phyloP scores from a whole-genome alignment of 1,284 basidiomycete species.

The Cryptococcus neoformans region DNA sequence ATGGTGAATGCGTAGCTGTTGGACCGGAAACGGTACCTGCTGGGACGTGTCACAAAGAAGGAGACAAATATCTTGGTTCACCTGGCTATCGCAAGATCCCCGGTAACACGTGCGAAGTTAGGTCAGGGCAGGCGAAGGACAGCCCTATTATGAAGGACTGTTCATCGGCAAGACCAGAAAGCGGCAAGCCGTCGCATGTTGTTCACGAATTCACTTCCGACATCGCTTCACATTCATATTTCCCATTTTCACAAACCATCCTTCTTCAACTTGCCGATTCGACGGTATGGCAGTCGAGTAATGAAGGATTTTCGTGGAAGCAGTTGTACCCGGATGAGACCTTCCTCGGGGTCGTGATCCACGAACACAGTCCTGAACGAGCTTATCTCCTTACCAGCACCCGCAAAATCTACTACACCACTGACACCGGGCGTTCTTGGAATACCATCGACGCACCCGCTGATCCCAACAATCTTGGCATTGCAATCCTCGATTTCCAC shows the following conservation, averaged over 20 bases:
- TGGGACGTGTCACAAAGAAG: conserved; percentile 64
- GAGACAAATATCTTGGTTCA: conserved; percentile 75
- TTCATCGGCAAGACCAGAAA: conserved; percentile 66
- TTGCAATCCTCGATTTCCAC: conserved; percentile 81
- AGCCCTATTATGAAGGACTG: conserved; percentile 69
- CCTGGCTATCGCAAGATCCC: conserved; percentile 91
- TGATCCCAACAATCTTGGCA: conserved; percentile 74
- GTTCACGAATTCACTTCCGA: conserved; percentile 67
- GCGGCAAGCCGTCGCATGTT: conserved; percentile 68
- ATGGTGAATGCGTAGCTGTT: conserved; percentile 68
- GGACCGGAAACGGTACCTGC: conserved; percentile 83
- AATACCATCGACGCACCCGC: conserved; percentile 59
- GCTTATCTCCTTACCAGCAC: conserved; percentile 83
- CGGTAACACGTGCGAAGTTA: conserved; percentile 77
- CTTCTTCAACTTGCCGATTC: conserved; percentile 75
- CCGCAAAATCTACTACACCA: conserved; percentile 71
- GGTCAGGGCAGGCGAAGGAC: conserved; percentile 60
- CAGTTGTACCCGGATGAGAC: conserved; percentile 60
- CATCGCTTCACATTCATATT: conserved; percentile 75
- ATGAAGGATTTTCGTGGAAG: conserved; percentile 91
- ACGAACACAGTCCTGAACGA: conserved; percentile 71
- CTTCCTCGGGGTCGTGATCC: conserved; percentile 83
- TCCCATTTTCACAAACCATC: conserved; percentile 62
- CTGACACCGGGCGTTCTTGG: conserved; percentile 77
- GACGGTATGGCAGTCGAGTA: conserved; percentile 86